Evolutionary conservation across 345 rosid species (phyloP), one percentile per base, ranked within the genome.

Genomic region (Bruguiera sexangula): DNA sequence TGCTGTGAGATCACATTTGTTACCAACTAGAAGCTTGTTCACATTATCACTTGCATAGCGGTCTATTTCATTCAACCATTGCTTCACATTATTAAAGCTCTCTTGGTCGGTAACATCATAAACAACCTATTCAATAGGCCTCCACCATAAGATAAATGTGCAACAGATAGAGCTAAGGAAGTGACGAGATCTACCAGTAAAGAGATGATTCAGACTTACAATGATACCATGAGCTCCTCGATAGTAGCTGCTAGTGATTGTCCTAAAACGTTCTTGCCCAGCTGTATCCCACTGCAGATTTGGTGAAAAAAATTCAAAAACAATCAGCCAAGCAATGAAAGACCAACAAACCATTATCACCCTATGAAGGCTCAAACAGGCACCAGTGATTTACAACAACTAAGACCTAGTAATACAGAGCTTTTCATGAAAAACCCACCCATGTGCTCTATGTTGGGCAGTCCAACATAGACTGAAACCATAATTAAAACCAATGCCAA

Each of bases 31-130:
- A 59, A 89, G 87, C 78, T 89, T 89, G 85, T 87, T 85, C 48
- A 87, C 96, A 73, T 75, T 87, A 68, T 89, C 96, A 69, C 89
- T 87, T 15, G 96, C 96, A 73, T 89, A 87, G 39, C 90, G 92
- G 67, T 89, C 96, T 73, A 89, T 87, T 79, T 89, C 92, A 77
- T 32, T 87, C 78, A 87, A 63, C 95, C 95, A 89, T 69, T 89
- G 92, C 77, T 89, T 89, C 18, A 89, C 90, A 55, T 87, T 89
- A 73, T 89, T 87, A 73, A 89, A 89, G 82, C 96, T 89, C 81
- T 89, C 96, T 72, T 85, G 80, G 82, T 87, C 96, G 2, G 96
- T 89, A 66, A 87, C 85, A 73, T 89, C 96, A 72, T 89, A 89
- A 78, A 89, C 96, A 79, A 89, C 81, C 96, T 89, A 77, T 13